These are phyloP conservation scores for Blastomyces silverae DNA, from an alignment of 2,329 filamentous ascomycete genomes.

Conservation along the genomic window DNA sequence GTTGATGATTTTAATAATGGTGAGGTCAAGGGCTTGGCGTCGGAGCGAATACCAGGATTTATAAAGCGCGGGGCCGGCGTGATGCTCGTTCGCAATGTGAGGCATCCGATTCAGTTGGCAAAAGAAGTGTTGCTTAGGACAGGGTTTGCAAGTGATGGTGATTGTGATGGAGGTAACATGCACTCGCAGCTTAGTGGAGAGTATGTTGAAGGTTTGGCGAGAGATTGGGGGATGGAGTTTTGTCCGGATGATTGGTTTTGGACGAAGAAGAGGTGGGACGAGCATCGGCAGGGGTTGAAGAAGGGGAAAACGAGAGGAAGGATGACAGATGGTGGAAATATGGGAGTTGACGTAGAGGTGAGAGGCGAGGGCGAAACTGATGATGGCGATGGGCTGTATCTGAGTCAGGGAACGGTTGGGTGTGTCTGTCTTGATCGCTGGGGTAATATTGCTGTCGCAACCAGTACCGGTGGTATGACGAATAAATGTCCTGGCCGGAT, in stretches of 20 bases:
- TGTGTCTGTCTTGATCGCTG: conserved; percentile 73
- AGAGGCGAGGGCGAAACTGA: conserved; percentile 23
- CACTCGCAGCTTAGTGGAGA: conserved; percentile 64
- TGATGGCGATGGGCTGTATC: conserved; percentile 51
- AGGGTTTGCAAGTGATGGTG: conserved; percentile 45
- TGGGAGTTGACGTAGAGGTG: conserved; percentile 32
- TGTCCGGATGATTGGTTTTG: conserved; percentile 69
- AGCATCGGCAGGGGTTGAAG: conserved; percentile 57
- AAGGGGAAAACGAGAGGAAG: conserved; percentile 24
- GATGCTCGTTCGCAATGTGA: conserved; percentile 65
- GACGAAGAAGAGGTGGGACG: conserved; percentile 70
- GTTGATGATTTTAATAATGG: conserved; percentile 8
- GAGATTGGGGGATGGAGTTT: conserved; percentile 56
- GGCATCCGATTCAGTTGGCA: conserved; percentile 71
- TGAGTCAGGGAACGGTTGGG: conserved; percentile 78
- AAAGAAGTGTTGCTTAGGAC: conserved; percentile 57
- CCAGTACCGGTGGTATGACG: conserved; percentile 68
- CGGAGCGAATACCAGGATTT: conserved; percentile 43
- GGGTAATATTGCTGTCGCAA: conserved; percentile 63
- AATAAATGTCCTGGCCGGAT: conserved; percentile 82
- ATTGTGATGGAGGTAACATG: conserved; percentile 32
- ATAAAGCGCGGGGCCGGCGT: conserved; percentile 73
- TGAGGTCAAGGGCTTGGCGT: conserved; percentile 11
- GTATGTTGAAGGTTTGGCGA: conserved; percentile 63
- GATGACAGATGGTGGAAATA: conserved; percentile 16